Evolutionary conservation across 2,329 filamentous ascomycete species (phyloP), one percentile per base, ranked within the genome.

Genomic region (Cadophora malorum): DNA sequence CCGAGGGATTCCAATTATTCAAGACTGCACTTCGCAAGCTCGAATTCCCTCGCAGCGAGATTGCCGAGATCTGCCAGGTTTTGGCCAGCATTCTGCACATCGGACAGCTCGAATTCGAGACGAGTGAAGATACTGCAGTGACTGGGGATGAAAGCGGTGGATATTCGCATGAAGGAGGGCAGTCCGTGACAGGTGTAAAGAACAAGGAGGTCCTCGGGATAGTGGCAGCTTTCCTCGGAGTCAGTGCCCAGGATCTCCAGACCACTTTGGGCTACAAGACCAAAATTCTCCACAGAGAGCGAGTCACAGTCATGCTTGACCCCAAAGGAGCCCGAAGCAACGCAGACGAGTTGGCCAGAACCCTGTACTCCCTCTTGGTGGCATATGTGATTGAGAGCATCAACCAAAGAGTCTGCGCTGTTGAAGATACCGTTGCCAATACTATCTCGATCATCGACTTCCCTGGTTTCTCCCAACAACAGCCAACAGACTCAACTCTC

Each of bases 241-340:
- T 99, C 7, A 88, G 89, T 74, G 87, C 91, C 10, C 84, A 88
- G 60, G 93, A 97, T 69, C 84, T 99, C 6, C 94, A 99, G 81
- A 90, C 87, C 49, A 97, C 93, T 35, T 84, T 99, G 67, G 93
- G 94, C 3, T 97, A 97, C 84, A 96, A 97, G 82, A 98, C 94
- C 23, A 97, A 97, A 84, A 97, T 96, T 74, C 90, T 99, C 66
- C 92, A 96, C 77, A 91, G 94, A 71, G 96, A 99, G 83, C 91
- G 96, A 65, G 96, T 99, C n/a, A 99, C 96, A 0, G 92, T 99
- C 72, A 97, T 99, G 94, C 86, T 99, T 41, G 96, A 99, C 77
- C 93, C 95, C 7, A 90, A 89, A 67, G 96, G 96, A 49, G 96
- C 96, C 56, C 90, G 94, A 62, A 90, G 89, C 49, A 97, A 97